phyloP scores from a whole-genome alignment of 1,139 yeast genomes.

The Yamadazyma dendronema region DNA sequence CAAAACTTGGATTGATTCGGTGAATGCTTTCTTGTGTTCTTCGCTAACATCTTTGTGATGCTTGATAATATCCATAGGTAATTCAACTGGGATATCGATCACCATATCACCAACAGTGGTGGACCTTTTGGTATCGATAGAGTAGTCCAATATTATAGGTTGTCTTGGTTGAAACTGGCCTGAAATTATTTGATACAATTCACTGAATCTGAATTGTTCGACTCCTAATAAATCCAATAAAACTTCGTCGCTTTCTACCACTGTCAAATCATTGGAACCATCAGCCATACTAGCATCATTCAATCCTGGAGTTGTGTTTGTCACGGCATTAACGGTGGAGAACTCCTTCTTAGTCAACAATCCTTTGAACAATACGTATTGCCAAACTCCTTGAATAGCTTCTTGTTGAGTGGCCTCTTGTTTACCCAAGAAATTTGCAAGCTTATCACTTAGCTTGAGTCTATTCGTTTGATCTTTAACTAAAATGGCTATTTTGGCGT shows the following conservation, averaged over 20 bases:
- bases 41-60: slow-evolving; percentile 40
- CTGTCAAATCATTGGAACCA: slow-evolving; percentile 36
- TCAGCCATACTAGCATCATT: slow-evolving; percentile 18
- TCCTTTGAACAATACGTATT: slow-evolving; percentile 76
- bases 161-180: slow-evolving; percentile 67
- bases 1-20: slow-evolving; percentile 43
- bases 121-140: slow-evolving; percentile 70
- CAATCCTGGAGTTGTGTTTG: slow-evolving; percentile 20
- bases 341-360: slow-evolving; percentile 48
- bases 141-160: slow-evolving; percentile 76
- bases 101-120: slow-evolving; percentile 80
- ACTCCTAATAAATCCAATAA: slow-evolving; percentile 57
- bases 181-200: slow-evolving; percentile 65
- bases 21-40: slow-evolving; percentile 38
- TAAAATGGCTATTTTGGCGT: slow-evolving; percentile 73
- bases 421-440: slow-evolving; percentile 71
- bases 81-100: slow-evolving; percentile 68
- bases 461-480: slow-evolving; percentile 68
- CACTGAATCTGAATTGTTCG: slow-evolving; percentile 61
- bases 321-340: slow-evolving; percentile 40
- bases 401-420: slow-evolving; percentile 84
- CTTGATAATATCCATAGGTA: slow-evolving; percentile 45
- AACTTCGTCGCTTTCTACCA: slow-evolving; percentile 66
- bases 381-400: slow-evolving; percentile 82
- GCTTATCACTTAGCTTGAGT: slow-evolving; percentile 58